These are phyloP conservation scores for Rhodotorula kratochvilovae DNA, from an alignment of 768 basidiomycete species.

Conservation along the genomic window DNA sequence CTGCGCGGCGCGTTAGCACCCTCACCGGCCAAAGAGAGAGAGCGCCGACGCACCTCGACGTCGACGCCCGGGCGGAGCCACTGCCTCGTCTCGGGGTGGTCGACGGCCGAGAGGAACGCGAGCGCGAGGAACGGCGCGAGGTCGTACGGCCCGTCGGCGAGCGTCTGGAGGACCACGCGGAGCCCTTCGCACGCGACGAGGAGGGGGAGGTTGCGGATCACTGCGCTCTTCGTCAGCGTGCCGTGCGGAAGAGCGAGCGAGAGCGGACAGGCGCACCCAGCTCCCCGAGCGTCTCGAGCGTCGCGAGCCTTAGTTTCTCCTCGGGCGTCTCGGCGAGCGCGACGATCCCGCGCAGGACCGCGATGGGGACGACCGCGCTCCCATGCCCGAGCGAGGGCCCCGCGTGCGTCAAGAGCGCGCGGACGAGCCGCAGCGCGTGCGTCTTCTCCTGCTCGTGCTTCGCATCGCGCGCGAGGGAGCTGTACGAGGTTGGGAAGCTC, in stretches of 20 bases:
- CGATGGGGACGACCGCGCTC: conserved; percentile 55
- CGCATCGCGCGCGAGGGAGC: conserved; percentile 66
- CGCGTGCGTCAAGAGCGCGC: conserved; percentile 50
- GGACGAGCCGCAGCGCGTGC: conserved; percentile 83
- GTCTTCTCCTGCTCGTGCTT: conserved; percentile 80
- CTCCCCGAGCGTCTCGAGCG: conserved; percentile 81
- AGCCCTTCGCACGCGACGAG: conserved; percentile 76
- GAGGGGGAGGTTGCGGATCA: conserved; percentile 79
- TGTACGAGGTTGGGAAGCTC: neutral
- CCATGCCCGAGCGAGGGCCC: neutral
- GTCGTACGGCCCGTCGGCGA: conserved; percentile 59
- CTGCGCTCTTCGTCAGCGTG: conserved; percentile 50
- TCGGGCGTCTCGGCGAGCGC: conserved; percentile 89
- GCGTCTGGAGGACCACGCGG: conserved; percentile 73
- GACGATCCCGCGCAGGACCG: conserved; percentile 80
- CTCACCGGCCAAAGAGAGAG: neutral
- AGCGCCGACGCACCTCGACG: conserved; percentile 61
- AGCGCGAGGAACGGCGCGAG: conserved; percentile 60
- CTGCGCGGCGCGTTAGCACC: conserved; percentile 53
- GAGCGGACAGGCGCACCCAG: conserved; percentile 70
- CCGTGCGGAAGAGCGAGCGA: too few species aligned
- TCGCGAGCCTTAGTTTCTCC: conserved; percentile 76
- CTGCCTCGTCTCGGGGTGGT: conserved; percentile 73
- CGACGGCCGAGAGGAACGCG: conserved; percentile 75
- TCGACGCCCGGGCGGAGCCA: conserved; percentile 77